Base-by-base conservation (phyloP, 495 filamentous ascomycete species). In the Podospora pseudoanserina region DNA sequence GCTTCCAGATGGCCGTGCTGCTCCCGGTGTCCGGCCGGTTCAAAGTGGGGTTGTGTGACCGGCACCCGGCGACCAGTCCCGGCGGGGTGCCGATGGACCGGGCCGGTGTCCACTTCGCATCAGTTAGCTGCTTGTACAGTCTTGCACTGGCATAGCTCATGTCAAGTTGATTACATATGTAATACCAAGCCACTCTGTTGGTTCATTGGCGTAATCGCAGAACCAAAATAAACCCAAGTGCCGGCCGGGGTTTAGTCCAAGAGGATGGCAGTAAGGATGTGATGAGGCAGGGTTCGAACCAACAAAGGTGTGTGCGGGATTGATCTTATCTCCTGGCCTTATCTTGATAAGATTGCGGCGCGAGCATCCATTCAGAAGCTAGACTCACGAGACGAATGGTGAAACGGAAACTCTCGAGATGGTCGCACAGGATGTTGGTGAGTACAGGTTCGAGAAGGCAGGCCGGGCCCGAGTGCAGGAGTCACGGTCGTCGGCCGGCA, bases 311-410 rank as follows among this genome's bases (percentile, higher is more conserved):
- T 49, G 39, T 18, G 55, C 55, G 18, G 55, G 23, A 19, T 20
- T 19, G 55, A 58, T 23, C 55, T 58, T 58, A 58, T 58, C 55
- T 6, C 4, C 55, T 20, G 39, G 23, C 18, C 55, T 26, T 58
- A 58, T 58, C 55, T 57, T 58, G 55, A 58, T 57, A 57, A 57
- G 54, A 57, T 57, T 39, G 54, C 54, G 54, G 54, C 54, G 54
- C 54, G 18, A 60, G 58, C 58, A 60, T 16, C 20, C 58, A 20
- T 23, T 60, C 27, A 27, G 26, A 32, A 63, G 1, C 7, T n/a
- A 34, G 28, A 63, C 13, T 49, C 60, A 39, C 11, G 23, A 32
- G 9, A 44, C 30, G 60, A 63, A 63, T 32, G 27, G 27, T 26
- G 11, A n/a, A 63, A 63, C 23, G 19, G 60, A 19, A 18, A 16